A percentile compares a stretch with the other conserved stretches of the same genome.
phyloP scores from a whole-genome alignment of 345 rosid genomes.

The Erodium maritimum region DNA sequence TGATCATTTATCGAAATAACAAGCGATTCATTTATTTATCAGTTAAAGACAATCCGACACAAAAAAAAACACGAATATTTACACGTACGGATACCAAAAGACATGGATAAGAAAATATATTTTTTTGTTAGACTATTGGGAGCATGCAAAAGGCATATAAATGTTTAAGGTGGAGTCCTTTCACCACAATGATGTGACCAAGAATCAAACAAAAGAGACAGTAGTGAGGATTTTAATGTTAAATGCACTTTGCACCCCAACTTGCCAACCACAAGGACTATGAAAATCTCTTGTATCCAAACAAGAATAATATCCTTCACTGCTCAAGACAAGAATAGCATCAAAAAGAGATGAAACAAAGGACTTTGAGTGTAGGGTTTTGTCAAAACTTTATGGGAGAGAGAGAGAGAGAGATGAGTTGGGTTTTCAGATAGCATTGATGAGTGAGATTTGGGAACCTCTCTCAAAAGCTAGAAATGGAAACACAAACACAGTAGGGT shows the following conservation, averaged over 20 bases:
- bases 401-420: neutral
- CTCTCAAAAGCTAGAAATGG: neutral
- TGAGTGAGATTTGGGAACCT: neutral
- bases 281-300: neutral
- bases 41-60: too few relatives aligned
- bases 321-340: too few relatives aligned
- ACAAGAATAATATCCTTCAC: too few relatives aligned
- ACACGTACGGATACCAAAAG: too few relatives aligned
- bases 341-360: neutral
- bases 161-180: neutral
- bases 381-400: neutral
- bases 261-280: neutral
- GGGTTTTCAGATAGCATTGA: too few relatives aligned
- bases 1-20: too few relatives aligned
- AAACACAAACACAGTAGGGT: neutral
- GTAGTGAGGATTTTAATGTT: neutral
- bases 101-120: too few relatives aligned
- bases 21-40: too few relatives aligned
- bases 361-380: neutral
- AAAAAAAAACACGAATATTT: too few relatives aligned
- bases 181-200: neutral
- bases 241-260: neutral
- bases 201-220: neutral
- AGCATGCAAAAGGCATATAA: neutral
- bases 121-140: too few relatives aligned